Evolutionary conservation across 345 rosid genomes (phyloP), one percentile per base, ranked within the genome.

Genomic region (Durio zibethinus): DNA sequence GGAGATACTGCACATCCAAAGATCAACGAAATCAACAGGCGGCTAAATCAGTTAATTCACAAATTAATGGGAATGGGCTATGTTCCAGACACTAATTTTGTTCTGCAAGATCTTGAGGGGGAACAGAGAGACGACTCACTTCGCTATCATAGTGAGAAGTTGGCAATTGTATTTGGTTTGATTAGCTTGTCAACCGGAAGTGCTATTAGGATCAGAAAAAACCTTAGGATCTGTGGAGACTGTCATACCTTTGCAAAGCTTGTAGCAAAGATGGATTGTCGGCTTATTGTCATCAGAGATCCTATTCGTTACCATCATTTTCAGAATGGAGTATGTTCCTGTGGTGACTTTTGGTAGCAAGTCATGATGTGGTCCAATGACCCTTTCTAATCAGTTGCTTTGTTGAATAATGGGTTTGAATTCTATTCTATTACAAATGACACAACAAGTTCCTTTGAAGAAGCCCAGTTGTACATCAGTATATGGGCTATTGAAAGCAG

Each of bases 261-360:
- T 61, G 83, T 82, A 4, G 68, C 88, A 15, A 84, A 87, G 78
- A 54, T 78, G 82, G 91, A 88, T 83, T 23, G 66, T 66, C 79
- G 88, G 20, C 71, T 27, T 21, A 80, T 88, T 36, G 86, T 90
- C 27, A 83, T 87, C 42, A 77, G 94, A 66, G 92, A 86, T 82
- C 90, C 87, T 25, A 79, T 88, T 40, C 82, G 92, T 23, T 85
- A 88, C 76, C 90, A 90, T 83, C 90, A 88, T 77, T 88, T 90
- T 60, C 80, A 42, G 29, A 84, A 82, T 54, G 89, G 92, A 68
- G 74, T 71, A 73, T 90, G 90, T 81, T 88, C 92, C 27, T 87
- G 90, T 64, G 82, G 87, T 1, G 94, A 88, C 76, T 90, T 83
- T 45, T 90, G 90, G 90, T 86, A 78, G 79, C 76, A 68, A 48